Percentiles rank a stretch among this genome's conserved stretches.
Conservation (phyloP, 2,329 filamentous ascomycete genomes). For the Fusarium sp. region DNA sequence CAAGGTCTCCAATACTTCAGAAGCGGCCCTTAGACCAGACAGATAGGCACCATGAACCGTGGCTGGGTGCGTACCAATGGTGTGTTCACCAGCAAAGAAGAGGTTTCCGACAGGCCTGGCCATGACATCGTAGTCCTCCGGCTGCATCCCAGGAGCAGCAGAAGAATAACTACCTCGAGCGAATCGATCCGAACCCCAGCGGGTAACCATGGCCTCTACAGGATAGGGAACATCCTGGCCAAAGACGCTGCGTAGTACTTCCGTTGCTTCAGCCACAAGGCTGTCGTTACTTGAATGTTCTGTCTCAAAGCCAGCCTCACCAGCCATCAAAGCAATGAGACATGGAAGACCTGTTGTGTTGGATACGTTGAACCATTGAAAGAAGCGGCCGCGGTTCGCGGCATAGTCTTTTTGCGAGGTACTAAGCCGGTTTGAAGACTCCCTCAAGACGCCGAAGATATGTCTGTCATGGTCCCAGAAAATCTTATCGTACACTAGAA, state of each 20-base stretch:
- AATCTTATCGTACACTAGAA: conserved; percentile 86
- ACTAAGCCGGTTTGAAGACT: conserved; percentile 76
- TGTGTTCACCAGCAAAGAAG: conserved; percentile 96
- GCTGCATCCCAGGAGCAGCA: conserved; percentile 82
- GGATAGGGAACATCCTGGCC: conserved; percentile 78
- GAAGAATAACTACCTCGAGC: conserved; percentile 97
- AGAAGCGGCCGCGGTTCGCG: conserved; percentile 86
- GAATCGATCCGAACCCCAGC: conserved; percentile 92
- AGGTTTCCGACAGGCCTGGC: conserved; percentile 85
- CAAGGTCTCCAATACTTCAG: conserved; percentile 83
- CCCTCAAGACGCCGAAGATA: conserved; percentile 91
- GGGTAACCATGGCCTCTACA: conserved; percentile 86
- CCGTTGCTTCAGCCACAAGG: conserved; percentile 83
- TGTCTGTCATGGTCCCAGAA: conserved; percentile 94
- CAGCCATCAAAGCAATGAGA: conserved; percentile 93
- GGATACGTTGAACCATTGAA: conserved; percentile 97
- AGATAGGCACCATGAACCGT: conserved; percentile 97
- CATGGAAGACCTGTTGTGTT: conserved; percentile 90
- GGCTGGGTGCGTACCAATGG: conserved; percentile 93
- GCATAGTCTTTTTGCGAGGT: conserved; percentile 84
- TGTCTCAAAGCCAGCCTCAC: conserved; percentile 89
- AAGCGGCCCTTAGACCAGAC: conserved; percentile 89
- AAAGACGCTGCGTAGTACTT: conserved; percentile 82
- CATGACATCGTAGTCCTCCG: conserved; percentile 94
- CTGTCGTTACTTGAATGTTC: conserved; percentile 80